phyloP scores from a whole-genome alignment of 371 early-diverging fungal species.

The Entomophthora muscae region DNA sequence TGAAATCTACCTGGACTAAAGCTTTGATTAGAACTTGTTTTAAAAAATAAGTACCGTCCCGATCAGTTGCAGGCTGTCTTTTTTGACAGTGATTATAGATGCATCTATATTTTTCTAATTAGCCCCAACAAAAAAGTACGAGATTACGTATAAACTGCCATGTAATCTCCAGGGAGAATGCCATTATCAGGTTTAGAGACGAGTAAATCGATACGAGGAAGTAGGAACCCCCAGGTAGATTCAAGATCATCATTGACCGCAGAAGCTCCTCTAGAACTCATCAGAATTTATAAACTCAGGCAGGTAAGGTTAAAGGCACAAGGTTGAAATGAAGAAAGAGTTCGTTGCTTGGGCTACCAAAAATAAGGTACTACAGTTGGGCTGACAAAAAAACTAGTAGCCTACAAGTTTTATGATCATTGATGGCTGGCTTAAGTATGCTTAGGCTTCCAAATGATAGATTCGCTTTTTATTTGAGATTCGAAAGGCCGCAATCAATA shows the following conservation, averaged over 20 bases:
- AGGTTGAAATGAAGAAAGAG: too few species aligned
- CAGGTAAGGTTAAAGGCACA: too few species aligned
- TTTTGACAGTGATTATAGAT: constrained; percentile 71
- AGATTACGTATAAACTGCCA: constrained; percentile 84
- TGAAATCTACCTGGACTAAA: constrained; percentile 8
- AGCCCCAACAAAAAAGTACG: constrained; percentile 10
- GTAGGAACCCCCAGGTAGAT: constrained; percentile 58
- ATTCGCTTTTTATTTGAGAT: too few species aligned
- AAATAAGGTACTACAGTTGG: too few species aligned
- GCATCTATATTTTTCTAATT: constrained; percentile 25
- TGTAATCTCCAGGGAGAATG: constrained; percentile 48
- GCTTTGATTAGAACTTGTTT: too few species aligned
- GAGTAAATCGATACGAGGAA: constrained; percentile 62
- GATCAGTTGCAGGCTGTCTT: constrained; percentile 16
- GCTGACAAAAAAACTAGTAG: too few species aligned
- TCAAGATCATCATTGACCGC: constrained; percentile 19
- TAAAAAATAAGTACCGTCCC: constrained; percentile 3
- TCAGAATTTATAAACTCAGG: background rate
- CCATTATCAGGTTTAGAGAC: constrained; percentile 59
- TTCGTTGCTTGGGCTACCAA: too few species aligned
- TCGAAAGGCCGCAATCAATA: too few species aligned
- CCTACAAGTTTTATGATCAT: too few species aligned
- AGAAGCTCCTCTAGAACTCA: background rate
- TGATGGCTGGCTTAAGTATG: too few species aligned
- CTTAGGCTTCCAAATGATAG: too few species aligned